Evolutionary conservation across 2,329 filamentous ascomycete genomes (phyloP).

Genomic region (Pezicula carpinea): DNA sequence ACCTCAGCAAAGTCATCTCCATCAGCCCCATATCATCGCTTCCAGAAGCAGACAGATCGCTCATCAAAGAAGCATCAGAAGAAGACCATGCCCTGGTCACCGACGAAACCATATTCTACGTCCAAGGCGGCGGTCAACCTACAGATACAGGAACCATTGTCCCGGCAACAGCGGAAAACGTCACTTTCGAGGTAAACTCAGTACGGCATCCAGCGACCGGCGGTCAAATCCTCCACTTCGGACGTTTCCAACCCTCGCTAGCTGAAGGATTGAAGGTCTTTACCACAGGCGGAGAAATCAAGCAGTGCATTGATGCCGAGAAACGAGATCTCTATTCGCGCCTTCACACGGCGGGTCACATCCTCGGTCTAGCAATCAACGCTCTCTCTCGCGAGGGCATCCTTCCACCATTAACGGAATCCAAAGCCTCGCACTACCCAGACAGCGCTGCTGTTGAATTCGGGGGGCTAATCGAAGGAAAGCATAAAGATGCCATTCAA

Average conservation of each 20-base stretch:
- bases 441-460: constrained; percentile 66
- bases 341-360: constrained; percentile 69
- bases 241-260: constrained; percentile 41
- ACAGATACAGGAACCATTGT: constrained; percentile 59
- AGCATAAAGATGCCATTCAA: constrained; percentile 60
- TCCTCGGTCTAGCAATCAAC: constrained; percentile 64
- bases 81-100: constrained; percentile 55
- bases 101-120: constrained; percentile 67
- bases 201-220: constrained; percentile 51
- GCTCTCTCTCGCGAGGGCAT: constrained; percentile 45
- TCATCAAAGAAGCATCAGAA: constrained; percentile 53
- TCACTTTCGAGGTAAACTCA: constrained; percentile 45
- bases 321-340: constrained; percentile 62
- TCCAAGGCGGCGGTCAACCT: constrained; percentile 71
- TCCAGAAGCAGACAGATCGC: constrained; percentile 22
- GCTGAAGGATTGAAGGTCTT: background rate
- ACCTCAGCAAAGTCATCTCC: constrained; percentile 10
- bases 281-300: constrained; percentile 39
- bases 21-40: constrained; percentile 15
- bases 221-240: constrained; percentile 61
- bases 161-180: background rate
- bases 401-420: constrained; percentile 53
- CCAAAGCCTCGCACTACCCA: constrained; percentile 70
- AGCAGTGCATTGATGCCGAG: constrained; percentile 54
- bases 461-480: constrained; percentile 58